Conservation (phyloP, 2,329 filamentous ascomycete species). For the Penicillium sp. region DNA sequence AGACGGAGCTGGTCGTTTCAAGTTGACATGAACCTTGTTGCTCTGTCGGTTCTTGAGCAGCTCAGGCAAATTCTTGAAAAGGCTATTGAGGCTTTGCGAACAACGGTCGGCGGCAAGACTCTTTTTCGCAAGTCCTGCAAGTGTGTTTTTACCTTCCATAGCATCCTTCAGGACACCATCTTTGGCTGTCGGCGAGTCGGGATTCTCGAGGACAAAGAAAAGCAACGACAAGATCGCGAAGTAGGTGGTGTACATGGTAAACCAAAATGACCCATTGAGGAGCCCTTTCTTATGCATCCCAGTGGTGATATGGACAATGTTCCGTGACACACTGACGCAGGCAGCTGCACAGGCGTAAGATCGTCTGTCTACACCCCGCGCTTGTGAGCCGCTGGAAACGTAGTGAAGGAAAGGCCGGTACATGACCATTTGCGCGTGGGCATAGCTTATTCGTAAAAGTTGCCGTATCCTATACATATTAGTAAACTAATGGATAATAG, state of each 20-base stretch:
- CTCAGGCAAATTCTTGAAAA: slow-evolving; percentile 84
- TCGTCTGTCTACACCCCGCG: slow-evolving; percentile 61
- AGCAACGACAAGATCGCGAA: slow-evolving; percentile 68
- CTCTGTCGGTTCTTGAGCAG: slow-evolving; percentile 64
- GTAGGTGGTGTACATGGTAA: slow-evolving; percentile 71
- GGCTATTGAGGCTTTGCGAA: slow-evolving; percentile 71
- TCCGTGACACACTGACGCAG: slow-evolving; percentile 68
- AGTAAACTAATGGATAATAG: background rate
- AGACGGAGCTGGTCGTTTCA: slow-evolving; percentile 53
- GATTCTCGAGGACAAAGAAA: slow-evolving; percentile 69
- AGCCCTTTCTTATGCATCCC: slow-evolving; percentile 67
- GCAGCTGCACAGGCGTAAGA: slow-evolving; percentile 70
- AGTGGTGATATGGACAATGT: slow-evolving; percentile 68
- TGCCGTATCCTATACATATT: slow-evolving; percentile 56
- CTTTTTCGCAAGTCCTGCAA: slow-evolving; percentile 77
- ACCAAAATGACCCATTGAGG: slow-evolving; percentile 69
- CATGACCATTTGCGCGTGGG: slow-evolving; percentile 67
- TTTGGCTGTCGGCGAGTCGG: slow-evolving; percentile 63
- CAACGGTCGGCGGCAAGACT: slow-evolving; percentile 91
- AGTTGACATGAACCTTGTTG: slow-evolving; percentile 51
- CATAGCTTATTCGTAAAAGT: slow-evolving; percentile 66
- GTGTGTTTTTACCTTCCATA: slow-evolving; percentile 79
- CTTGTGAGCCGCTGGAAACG: slow-evolving; percentile 57
- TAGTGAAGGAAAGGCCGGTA: slow-evolving; percentile 71
- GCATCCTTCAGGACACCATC: slow-evolving; percentile 83